Conservation (phyloP, 2,329 filamentous ascomycete genomes). For the Trichothecium sympodiale region DNA sequence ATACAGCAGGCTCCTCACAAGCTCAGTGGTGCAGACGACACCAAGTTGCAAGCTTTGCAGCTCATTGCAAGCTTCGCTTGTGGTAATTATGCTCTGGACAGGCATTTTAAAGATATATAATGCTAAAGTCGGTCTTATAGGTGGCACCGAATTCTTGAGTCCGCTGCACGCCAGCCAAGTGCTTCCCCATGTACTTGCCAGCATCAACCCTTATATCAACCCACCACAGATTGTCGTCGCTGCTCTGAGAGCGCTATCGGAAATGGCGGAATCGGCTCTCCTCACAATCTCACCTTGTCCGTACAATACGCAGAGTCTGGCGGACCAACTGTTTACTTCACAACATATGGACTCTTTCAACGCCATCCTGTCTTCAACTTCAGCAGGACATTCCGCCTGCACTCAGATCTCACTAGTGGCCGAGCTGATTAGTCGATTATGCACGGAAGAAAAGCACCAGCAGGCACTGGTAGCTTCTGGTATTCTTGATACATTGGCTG, state of each 20-base stretch:
- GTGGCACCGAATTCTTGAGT: constrained; percentile 66
- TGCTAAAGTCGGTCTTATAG: constrained; percentile 29
- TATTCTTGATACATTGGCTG: constrained; percentile 67
- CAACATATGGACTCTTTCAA: constrained; percentile 51
- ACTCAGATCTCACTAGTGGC: constrained; percentile 52
- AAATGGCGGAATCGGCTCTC: constrained; percentile 54
- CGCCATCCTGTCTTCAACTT: constrained; percentile 52
- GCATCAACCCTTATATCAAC: constrained; percentile 54
- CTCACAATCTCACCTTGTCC: constrained; percentile 40
- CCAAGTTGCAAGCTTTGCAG: constrained; percentile 68
- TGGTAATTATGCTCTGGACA: constrained; percentile 40
- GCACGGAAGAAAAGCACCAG: constrained; percentile 59
- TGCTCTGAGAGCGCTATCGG: constrained; percentile 63
- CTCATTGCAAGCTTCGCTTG: constrained; percentile 77
- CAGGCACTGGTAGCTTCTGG: constrained; percentile 59
- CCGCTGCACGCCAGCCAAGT: constrained; percentile 60
- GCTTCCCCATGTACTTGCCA: constrained; percentile 58
- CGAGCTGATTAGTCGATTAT: constrained; percentile 45
- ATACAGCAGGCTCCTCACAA: constrained; percentile 20
- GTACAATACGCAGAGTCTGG: constrained; percentile 38
- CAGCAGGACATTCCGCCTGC: constrained; percentile 39
- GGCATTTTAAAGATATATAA: background rate
- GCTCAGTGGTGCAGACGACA: constrained; percentile 52
- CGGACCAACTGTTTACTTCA: constrained; percentile 53
- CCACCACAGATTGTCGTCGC: constrained; percentile 58